Percentiles rank a stretch among this genome's conserved stretches.
Evolutionary conservation across 225 moss, liverwort and hornwort genomes (phyloP).

Genomic region (Physcomitrellopsis africana): DNA sequence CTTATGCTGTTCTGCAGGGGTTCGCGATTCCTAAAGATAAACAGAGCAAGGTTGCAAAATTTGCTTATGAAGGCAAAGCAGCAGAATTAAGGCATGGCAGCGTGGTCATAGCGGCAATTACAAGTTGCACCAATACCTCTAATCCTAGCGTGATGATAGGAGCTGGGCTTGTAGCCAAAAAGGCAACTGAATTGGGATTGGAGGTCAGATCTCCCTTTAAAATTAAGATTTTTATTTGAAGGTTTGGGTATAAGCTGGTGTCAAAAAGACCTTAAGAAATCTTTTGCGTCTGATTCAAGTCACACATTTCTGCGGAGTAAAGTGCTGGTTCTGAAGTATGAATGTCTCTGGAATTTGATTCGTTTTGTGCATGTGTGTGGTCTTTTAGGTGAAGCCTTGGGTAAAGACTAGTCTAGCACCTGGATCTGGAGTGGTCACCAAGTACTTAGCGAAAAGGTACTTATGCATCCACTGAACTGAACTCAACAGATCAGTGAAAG

Average conservation of each 20-base stretch:
- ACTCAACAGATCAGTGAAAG: neutral
- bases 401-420: conserved; percentile 94
- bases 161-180: conserved; percentile 90
- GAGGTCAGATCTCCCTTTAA: conserved; percentile 40
- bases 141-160: conserved; percentile 96
- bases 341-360: neutral
- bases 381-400: conserved; percentile 84
- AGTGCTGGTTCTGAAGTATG: neutral
- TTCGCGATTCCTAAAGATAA: conserved; percentile 87
- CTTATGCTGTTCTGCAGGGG: conserved; percentile 50
- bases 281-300: neutral
- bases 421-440: conserved; percentile 92
- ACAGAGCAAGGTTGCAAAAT: conserved; percentile 70
- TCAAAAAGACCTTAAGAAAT: conserved; percentile 2
- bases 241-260: neutral
- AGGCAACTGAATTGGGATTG: conserved; percentile 72
- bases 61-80: conserved; percentile 65
- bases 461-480: conserved; percentile 17
- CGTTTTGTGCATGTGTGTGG: neutral
- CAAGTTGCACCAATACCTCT: conserved; percentile 96
- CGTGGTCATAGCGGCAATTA: conserved; percentile 91
- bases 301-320: conserved; percentile 17
- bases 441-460: conserved; percentile 77
- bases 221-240: neutral
- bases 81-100: conserved; percentile 81